Evolutionary conservation across 768 basidiomycete species (phyloP), one percentile per base, ranked within the genome.

Genomic region (Russula sp.): DNA sequence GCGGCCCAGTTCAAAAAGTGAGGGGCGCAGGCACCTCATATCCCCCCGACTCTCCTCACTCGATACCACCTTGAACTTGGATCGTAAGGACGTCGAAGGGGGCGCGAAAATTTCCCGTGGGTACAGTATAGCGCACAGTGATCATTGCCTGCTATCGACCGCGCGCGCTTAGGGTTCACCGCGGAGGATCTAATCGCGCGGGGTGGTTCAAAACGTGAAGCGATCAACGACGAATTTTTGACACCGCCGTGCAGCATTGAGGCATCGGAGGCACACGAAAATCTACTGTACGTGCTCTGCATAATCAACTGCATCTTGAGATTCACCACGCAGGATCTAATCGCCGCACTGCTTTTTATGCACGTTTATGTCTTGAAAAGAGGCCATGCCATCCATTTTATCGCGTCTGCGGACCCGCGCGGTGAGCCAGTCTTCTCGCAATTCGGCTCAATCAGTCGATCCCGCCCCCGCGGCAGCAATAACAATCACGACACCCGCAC

Each of bases 331-430:
- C 57, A 13, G 20, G 9, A 59, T 59, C 58, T 56, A 59, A 60
- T 60, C 30, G 30, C 32, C 5, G 24, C 24, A 44, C 40, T 11
- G 34, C 51, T n/a, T 16, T 55, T 22, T n/a, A 6, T 46, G n/a
- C 24, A 24, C 48, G n/a, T 54, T 51, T n/a, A n/a, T n/a, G n/a
- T n/a, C n/a, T n/a, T 7, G 26, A 30, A 56, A 56, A 50, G 11
- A 34, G 22, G 34, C 10, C 28, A 69, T 77, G 71, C 71, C 70
- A 36, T 70, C 71, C 14, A 65, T 77, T 34, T 59, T 79, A 54
- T 69, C 74, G 20, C 76, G 76, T 50, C 61, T 79, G 34, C 75
- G 75, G 18, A 70, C 64, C 42, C 63, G 68, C 44, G 70, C 66
- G 46, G 70, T 66, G 62, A 71, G 70, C 57, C 72, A 69, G 42